Evolutionary conservation across 2,329 filamentous ascomycete species (phyloP).

Genomic region (Emericellopsis atlantica): DNA sequence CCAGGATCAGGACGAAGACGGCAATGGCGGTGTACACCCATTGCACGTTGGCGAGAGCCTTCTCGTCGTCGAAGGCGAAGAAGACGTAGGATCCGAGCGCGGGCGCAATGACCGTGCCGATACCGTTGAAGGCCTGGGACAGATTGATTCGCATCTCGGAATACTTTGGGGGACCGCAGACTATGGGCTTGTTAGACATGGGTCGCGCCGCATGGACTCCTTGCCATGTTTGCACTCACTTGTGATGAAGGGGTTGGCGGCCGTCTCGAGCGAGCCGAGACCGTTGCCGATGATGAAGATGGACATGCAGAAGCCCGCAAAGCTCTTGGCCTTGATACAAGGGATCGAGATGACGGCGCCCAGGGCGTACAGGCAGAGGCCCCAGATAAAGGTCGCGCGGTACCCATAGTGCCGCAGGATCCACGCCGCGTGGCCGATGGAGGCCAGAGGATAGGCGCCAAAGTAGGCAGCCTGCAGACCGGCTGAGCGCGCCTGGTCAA

Average conservation of each 20-base stretch:
- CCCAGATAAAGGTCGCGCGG: slow-evolving; percentile 55
- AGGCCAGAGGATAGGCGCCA: slow-evolving; percentile 55
- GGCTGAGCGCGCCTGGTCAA: slow-evolving; percentile 28
- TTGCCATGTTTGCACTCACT: slow-evolving; percentile 12
- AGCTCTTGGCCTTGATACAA: slow-evolving; percentile 49
- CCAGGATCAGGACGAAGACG: slow-evolving; percentile 55
- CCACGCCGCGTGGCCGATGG: slow-evolving; percentile 50
- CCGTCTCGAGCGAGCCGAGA: slow-evolving; percentile 62
- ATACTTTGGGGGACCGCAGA: slow-evolving; percentile 51
- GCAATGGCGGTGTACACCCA: slow-evolving; percentile 68
- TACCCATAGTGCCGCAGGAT: slow-evolving; percentile 54
- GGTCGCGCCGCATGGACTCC: too few species aligned
- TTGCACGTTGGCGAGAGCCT: slow-evolving; percentile 54
- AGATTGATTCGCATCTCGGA: slow-evolving; percentile 65
- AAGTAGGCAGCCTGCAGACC: slow-evolving; percentile 40
- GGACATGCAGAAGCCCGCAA: slow-evolving; percentile 59
- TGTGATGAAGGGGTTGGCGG: slow-evolving; percentile 64
- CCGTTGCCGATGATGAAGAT: slow-evolving; percentile 67
- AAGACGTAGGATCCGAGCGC: slow-evolving; percentile 63
- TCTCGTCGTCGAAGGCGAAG: slow-evolving; percentile 48
- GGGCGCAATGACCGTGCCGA: slow-evolving; percentile 50
- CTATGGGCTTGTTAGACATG: slow-evolving; percentile 3
- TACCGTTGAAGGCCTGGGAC: slow-evolving; percentile 65
- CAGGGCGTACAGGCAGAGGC: slow-evolving; percentile 53
- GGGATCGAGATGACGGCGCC: slow-evolving; percentile 45